Conservation (phyloP, 495 filamentous ascomycete genomes). For the Tuber indicum region DNA sequence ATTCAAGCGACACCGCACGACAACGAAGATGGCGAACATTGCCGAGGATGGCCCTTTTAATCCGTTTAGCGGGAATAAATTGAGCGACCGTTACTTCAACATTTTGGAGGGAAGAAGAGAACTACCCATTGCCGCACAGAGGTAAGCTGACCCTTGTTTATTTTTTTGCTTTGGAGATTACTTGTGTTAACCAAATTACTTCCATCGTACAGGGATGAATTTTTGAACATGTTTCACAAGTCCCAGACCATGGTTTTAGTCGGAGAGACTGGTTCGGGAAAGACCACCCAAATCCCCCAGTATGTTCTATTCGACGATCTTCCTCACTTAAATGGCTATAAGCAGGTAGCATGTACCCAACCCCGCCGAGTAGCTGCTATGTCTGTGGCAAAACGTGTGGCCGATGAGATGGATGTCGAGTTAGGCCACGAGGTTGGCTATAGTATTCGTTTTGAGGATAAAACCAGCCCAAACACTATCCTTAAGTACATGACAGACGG, state of each 20-base stretch:
- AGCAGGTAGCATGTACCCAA: slow-evolving; percentile 95
- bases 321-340: slow-evolving; percentile 66
- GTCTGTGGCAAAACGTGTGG: slow-evolving; percentile 98
- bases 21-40: slow-evolving; percentile 61
- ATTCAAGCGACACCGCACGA: slow-evolving; percentile 74
- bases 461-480: slow-evolving; percentile 80
- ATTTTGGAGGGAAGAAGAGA: slow-evolving; percentile 78
- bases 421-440: slow-evolving; percentile 97
- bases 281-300: slow-evolving; percentile 97
- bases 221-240: slow-evolving; percentile 83
- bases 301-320: slow-evolving; percentile 96
- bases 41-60: slow-evolving; percentile 80
- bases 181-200: slow-evolving; percentile 7
- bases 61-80: slow-evolving; percentile 67
- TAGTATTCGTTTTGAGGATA: slow-evolving; percentile 98
- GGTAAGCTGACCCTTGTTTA: slow-evolving; percentile 49
- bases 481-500: slow-evolving; percentile 99
- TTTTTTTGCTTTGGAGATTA: slow-evolving; percentile 12
- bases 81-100: slow-evolving; percentile 77
- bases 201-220: slow-evolving; percentile 66
- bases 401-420: slow-evolving; percentile 88
- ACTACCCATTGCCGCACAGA: slow-evolving; percentile 83
- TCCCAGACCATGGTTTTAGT: slow-evolving; percentile 96
- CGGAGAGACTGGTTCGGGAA: slow-evolving; percentile 97
- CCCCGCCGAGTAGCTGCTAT: slow-evolving; percentile 96